These are phyloP conservation scores for Skeletonema costatum DNA, from an alignment of 108 stramenopile species.

Conservation along the genomic window DNA sequence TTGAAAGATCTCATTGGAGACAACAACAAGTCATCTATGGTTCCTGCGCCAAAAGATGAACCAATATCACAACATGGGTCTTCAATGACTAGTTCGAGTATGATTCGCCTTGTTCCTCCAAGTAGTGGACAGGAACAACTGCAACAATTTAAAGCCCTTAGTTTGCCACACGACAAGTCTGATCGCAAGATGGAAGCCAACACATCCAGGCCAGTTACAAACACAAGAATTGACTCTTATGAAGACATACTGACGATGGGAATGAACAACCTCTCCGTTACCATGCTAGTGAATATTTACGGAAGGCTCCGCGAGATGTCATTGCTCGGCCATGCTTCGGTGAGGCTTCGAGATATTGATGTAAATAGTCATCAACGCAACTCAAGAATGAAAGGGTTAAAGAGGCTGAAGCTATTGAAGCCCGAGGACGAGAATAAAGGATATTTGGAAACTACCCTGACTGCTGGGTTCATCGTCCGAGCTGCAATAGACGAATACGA, in stretches of 20 bases:
- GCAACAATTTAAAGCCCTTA: neutral
- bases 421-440: neutral
- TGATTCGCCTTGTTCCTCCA: neutral
- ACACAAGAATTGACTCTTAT: neutral
- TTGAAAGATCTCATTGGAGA: neutral
- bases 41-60: neutral
- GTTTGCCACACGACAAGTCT: neutral
- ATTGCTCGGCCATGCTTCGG: conserved; percentile 11
- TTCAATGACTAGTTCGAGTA: neutral
- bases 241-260: conserved; percentile 9
- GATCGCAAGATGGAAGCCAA: neutral
- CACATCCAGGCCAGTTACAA: neutral
- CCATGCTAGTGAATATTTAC: conserved; percentile 14
- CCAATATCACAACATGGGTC: neutral
- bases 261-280: conserved; percentile 9
- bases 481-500: conserved; percentile 19
- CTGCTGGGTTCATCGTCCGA: conserved; percentile 10
- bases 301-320: conserved; percentile 18
- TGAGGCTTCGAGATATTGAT: conserved; percentile 12
- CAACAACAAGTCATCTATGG: neutral
- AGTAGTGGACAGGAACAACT: neutral
- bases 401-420: neutral
- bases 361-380: conserved; percentile 15
- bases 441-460: conserved; percentile 11
- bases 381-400: conserved; percentile 5